These are phyloP conservation scores for Wickerhamiella brachini DNA, from an alignment of 805 yeast species.

Conservation along the genomic window DNA sequence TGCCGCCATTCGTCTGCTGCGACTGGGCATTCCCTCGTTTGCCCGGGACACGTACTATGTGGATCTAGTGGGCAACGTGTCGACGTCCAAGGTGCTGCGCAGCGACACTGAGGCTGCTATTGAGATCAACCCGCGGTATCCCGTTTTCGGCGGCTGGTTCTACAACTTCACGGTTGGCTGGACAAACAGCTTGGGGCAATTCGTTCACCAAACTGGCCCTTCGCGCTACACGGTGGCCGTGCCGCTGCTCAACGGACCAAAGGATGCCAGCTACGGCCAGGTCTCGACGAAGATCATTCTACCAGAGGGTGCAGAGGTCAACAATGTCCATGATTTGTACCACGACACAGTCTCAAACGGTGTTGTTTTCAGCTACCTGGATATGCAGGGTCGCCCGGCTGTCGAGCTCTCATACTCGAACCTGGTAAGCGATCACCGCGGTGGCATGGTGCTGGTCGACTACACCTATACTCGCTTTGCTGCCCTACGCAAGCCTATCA, in stretches of 20 bases:
- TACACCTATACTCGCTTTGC: constrained; percentile 46
- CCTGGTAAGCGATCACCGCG: constrained; percentile 54
- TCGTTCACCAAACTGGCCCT: constrained; percentile 33
- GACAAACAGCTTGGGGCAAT: constrained; percentile 46
- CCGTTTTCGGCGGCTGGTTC: constrained; percentile 93
- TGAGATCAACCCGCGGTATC: constrained; percentile 72
- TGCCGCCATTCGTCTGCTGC: constrained; percentile 49
- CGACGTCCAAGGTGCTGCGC: constrained; percentile 40
- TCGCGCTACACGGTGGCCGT: constrained; percentile 47
- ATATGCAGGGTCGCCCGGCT: constrained; percentile 65
- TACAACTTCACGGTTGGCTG: constrained; percentile 95
- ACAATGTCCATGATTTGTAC: constrained; percentile 44
- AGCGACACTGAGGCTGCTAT: constrained; percentile 25
- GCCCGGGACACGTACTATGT: constrained; percentile 63
- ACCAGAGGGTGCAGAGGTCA: constrained; percentile 72
- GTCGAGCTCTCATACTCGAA: constrained; percentile 45
- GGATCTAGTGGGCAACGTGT: constrained; percentile 87
- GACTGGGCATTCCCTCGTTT: constrained; percentile 37
- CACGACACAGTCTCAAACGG: constrained; percentile 17
- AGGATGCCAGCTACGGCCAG: constrained; percentile 51
- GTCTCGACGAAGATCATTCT: constrained; percentile 50
- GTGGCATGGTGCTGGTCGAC: constrained; percentile 41
- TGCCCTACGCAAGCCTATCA: constrained; percentile 49
- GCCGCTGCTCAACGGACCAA: constrained; percentile 62
- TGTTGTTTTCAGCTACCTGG: constrained; percentile 37